These are phyloP conservation scores for Zymoseptoria crescenta DNA, from an alignment of 2,329 filamentous ascomycete genomes.

Conservation along the genomic window DNA sequence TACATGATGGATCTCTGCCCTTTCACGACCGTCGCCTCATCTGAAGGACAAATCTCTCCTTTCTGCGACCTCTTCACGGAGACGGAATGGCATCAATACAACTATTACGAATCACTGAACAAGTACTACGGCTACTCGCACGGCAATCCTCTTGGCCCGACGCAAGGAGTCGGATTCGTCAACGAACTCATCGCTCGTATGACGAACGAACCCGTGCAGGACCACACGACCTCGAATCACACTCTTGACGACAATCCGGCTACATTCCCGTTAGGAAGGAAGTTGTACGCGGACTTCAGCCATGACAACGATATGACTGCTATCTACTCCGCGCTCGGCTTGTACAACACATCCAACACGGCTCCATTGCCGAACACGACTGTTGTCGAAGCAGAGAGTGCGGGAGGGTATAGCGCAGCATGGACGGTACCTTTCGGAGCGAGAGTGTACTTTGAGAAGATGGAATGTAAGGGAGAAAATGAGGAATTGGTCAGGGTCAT, in stretches of 20 bases:
- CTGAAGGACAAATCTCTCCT: conserved; percentile 49
- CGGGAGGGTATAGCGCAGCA: conserved; percentile 63
- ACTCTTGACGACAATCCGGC: conserved; percentile 60
- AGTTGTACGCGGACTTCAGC: conserved; percentile 80
- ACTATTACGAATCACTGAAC: conserved; percentile 69
- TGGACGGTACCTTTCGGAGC: conserved; percentile 78
- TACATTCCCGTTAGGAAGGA: conserved; percentile 63
- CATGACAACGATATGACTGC: conserved; percentile 83
- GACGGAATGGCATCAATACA: conserved; percentile 73
- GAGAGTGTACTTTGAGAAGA: conserved; percentile 80
- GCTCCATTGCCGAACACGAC: conserved; percentile 38
- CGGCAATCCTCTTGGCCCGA: conserved; percentile 71
- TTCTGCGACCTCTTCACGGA: conserved; percentile 72
- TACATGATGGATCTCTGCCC: conserved; percentile 84
- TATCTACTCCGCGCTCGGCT: conserved; percentile 66
- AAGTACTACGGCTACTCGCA: conserved; percentile 79
- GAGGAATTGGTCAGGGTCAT: conserved; percentile 72
- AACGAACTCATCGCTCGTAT: conserved; percentile 82
- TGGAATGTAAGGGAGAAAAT: conserved; percentile 53
- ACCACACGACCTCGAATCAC: conserved; percentile 67
- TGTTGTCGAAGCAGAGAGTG: conserved; percentile 44
- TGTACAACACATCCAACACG: conserved; percentile 58
- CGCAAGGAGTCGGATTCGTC: conserved; percentile 78
- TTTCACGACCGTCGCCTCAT: conserved; percentile 67
- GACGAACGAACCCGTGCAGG: conserved; percentile 59